A percentile compares a stretch with the other conserved stretches of the same genome.
phyloP scores from a whole-genome alignment of 305 asterid genomes.

The Fraxinus sp. region DNA sequence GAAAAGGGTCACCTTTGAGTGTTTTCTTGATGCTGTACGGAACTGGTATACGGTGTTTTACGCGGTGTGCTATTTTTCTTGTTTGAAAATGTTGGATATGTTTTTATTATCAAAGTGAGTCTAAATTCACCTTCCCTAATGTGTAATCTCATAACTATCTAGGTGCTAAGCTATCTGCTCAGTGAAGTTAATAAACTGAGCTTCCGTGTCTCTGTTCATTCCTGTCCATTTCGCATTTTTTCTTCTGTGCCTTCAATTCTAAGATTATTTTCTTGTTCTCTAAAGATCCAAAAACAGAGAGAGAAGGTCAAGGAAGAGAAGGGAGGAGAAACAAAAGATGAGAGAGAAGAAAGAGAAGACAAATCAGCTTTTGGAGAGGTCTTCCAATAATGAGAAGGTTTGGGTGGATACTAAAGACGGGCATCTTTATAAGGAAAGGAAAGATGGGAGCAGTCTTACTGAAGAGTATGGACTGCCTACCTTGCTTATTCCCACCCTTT shows the following conservation, averaged over 20 bases:
- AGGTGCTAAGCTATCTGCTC: conserved; percentile 2
- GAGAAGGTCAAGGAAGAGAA: conserved; percentile 52
- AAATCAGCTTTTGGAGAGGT: neutral
- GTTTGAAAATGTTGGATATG: neutral
- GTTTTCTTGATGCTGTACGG: neutral
- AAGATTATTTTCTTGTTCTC: conserved; percentile 65
- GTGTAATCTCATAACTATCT: neutral
- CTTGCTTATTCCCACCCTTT: conserved; percentile 46
- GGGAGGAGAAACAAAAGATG: conserved; percentile 24
- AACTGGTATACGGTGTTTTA: neutral
- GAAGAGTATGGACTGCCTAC: conserved; percentile 56
- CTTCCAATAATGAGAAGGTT: neutral
- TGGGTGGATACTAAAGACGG: conserved; percentile 16
- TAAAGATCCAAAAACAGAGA: conserved; percentile 64
- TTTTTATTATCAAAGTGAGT: neutral
- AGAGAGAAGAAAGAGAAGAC: conserved; percentile 30
- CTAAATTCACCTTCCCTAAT: neutral
- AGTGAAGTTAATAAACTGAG: neutral
- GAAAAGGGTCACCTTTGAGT: neutral
- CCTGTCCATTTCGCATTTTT: conserved; percentile 38
- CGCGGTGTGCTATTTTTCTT: neutral
- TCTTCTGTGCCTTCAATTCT: conserved; percentile 35
- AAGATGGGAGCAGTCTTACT: conserved; percentile 47
- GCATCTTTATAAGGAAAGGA: conserved; percentile 30
- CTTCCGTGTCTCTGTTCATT: conserved; percentile 21